Evolutionary conservation across 1,139 yeast species (phyloP), one percentile per base, ranked within the genome.

Genomic region (Pichia sp.): DNA sequence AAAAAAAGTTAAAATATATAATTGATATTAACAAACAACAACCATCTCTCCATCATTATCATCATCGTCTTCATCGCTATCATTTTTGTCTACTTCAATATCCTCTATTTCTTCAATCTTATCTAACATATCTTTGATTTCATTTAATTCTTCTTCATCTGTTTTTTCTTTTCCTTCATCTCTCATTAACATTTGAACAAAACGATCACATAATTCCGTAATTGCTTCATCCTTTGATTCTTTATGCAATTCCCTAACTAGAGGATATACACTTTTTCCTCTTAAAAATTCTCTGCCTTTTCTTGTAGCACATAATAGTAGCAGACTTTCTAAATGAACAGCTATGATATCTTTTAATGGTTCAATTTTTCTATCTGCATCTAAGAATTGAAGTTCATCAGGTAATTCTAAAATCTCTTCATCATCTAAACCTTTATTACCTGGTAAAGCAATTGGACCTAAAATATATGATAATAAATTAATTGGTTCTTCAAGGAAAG

Each of bases 361-460:
- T 56, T 92, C 98, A 59, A 95, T 78, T 58, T 72, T 64, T 65
- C 87, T 88, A 56, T 86, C 94, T 32, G 80, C 80, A 11, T 87
- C 86, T 47, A 88, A 71, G 46, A 86, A 73, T 66, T 88, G 96
- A 49, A 90, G 76, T 62, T 87, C 95, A 34, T 87, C 96, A 1
- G 97, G 97, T 56, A 92, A 76, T 47, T 83, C 81, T 60, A 87
- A 84, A 75, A 85, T 78, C 60, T 92, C 97, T 40, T 90, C 97
- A 42, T 89, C 97, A 48, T 82, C 89, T 50, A 86, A 80, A 61
- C 87, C 94, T 45, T 59, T 55, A 48, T 62, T 61, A 27, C 55
- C 58, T 0, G 94, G 83, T 0, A 90, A 88, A 1, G 95, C 85
- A 55, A 92, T 75, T 8, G 97, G 97, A 44, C 86, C 72, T 50